Evolutionary conservation across 2,329 filamentous ascomycete species (phyloP), one percentile per base, ranked within the genome.

Genomic region (Colletotrichum ledebouriae): DNA sequence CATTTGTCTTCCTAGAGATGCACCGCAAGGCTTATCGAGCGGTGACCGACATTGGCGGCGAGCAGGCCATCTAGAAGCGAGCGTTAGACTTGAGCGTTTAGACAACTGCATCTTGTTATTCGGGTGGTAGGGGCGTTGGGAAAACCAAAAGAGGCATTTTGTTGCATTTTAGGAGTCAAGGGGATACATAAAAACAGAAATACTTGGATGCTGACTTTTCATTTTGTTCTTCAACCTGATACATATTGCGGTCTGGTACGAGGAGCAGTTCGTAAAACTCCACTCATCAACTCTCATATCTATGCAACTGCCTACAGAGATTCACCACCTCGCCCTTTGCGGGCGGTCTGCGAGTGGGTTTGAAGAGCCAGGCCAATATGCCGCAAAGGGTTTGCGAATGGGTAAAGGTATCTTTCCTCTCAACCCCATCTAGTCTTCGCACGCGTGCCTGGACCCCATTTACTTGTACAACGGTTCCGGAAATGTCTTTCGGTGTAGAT

Each of bases 1-100:
- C 93, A 41, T 94, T 97, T 78, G 77, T 97, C 75, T 94, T 96
- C 78, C 78, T 97, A 75, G 94, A 97, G 78, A 90, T 93, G 78
- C 94, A 97, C 79, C 94, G 94, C 82, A 93, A 91, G 79, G 78
- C 90, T 29, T 97, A 94, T 80, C 85, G 86, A 77, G 84, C 83
- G 71, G 70, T 88, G 59, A 81, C 83, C 71, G 84, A 80, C 20
- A 70, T 83, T 46, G 80, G 81, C 42, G 72, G 79, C 52, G 73
- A 75, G 46, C 71, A 53, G 25, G 59, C 47, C 46, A 58, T 63
- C 11, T 57, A 63, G 25, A 53, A 52, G 15, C 33, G 20, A 52
- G 37, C 37, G 29, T 44, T 60, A 60, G 52, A 69, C 13, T 50
- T 25, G 15, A 49, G 34, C 55, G 33, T 44, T 55, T 68, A 68